Evolutionary conservation across 202 grass and related monocot genomes (phyloP), one percentile per base, ranked within the genome.

Genomic region (Eragrostis tef): DNA sequence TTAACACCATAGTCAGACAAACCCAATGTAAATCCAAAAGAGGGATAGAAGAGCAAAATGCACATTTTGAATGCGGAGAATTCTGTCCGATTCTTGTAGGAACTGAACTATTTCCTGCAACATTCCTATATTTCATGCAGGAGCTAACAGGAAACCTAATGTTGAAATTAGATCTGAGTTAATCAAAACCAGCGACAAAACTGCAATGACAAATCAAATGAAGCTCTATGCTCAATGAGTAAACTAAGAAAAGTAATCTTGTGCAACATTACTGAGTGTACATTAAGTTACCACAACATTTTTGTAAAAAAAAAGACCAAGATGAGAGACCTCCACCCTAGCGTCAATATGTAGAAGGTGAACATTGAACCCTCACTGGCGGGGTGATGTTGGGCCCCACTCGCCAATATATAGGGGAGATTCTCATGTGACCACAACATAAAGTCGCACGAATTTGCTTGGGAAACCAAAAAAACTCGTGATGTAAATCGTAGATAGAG

Each of bases 171-270:
- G 7, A 78, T 78, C 26, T n/a, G 6, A 83, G 2, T 52, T 42
- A 78, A 57, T 73, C 17, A 65, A 71, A 73, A 73, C 60, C 25
- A 87, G 73, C 9, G 20, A 7, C 16, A 49, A 51, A 71, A 83
- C 64, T 71, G 34, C 10, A n/a, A 1, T 73, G 51, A 52, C 45
- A 71, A 36, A 46, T 51, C 26, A 49, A 56, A 47, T 64, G 20
- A 17, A 69, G 34, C 19, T n/a, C 26, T 45, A 49, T 36, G 19
- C 3, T 41, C 10, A 60, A 56, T 9, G 56, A 14, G 7, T 58
- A 6, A 48, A 81, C 10, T 25, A 45, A 36, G 39, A 81, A 29
- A 48, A 6, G 70, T 69, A 48, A 36, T 26, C 12, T 16, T 17
- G 6, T 2, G 31, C n/a, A 70, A 44, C 39, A 47, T 31, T 21